Percentiles rank a stretch among this genome's conserved stretches.
Conservation (phyloP, 2,329 filamentous ascomycete species). For the Colletotrichum navitas region DNA sequence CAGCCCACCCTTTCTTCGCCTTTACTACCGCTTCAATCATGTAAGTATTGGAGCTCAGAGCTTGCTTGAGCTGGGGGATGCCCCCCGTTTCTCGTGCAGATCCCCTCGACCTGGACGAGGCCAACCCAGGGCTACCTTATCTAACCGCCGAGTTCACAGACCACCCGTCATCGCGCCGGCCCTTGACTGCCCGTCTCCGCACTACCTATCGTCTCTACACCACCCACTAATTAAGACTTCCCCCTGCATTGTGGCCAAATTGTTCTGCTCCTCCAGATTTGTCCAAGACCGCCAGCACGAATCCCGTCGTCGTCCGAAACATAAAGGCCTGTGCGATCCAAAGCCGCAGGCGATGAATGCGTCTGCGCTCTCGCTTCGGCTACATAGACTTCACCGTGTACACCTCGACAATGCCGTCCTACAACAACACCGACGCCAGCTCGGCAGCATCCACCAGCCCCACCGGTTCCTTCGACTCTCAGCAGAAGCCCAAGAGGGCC, state of each 20-base stretch:
- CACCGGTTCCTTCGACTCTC: constrained; percentile 38
- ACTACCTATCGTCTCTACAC: background rate
- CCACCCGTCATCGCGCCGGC: constrained; percentile 37
- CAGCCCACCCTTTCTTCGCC: constrained; percentile 9
- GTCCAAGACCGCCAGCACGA: background rate
- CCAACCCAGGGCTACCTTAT: constrained; percentile 30
- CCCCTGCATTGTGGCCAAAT: constrained; percentile 28
- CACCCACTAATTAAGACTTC: constrained; percentile 4
- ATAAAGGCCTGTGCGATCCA: constrained; percentile 1
- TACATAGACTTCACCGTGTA: constrained; percentile 10
- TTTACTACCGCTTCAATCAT: constrained; percentile 18
- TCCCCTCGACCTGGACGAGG: constrained; percentile 23
- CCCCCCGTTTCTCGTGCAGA: constrained; percentile 25
- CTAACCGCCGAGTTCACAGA: constrained; percentile 39
- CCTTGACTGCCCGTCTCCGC: constrained; percentile 19
- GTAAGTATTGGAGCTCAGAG: constrained; percentile 1
- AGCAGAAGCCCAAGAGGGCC: constrained; percentile 56
- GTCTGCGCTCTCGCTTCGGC: constrained; percentile 25
- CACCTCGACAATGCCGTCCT: constrained; percentile 27
- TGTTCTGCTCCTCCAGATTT: constrained; percentile 6
- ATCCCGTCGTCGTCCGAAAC: background rate
- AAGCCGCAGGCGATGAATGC: constrained; percentile 32
- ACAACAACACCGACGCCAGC: constrained; percentile 20
- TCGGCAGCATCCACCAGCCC: constrained; percentile 31
- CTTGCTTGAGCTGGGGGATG: constrained; percentile 21